Evolutionary conservation across 257 asterid species (phyloP).

Genomic region (Jasminum sambac): DNA sequence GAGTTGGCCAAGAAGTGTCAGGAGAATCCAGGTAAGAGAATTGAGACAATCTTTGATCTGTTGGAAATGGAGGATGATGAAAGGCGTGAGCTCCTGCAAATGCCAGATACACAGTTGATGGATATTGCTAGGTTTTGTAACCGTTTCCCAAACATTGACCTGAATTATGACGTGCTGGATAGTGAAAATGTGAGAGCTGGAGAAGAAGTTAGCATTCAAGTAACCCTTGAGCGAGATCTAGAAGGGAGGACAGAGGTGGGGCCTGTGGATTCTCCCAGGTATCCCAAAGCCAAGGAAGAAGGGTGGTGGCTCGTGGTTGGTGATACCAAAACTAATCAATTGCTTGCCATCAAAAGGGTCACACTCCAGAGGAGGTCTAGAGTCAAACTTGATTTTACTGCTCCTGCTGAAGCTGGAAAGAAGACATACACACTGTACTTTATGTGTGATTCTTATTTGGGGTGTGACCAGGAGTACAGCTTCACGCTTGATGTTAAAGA

Average conservation of each 20-base stretch:
- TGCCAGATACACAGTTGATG: constrained; percentile 15
- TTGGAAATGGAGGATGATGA: constrained; percentile 22
- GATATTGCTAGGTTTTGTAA: constrained; percentile 20
- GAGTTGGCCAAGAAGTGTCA: constrained; percentile 22
- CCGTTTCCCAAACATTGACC: constrained; percentile 24
- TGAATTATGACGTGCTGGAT: constrained; percentile 10
- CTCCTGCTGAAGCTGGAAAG: constrained; percentile 15
- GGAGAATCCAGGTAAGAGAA: constrained; percentile 3
- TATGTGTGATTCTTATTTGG: constrained; percentile 21
- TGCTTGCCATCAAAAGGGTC: constrained; percentile 21
- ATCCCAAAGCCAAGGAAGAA: constrained; percentile 20
- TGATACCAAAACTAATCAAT: constrained; percentile 18
- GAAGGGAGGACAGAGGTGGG: constrained; percentile 20
- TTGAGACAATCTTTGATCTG: constrained; percentile 19
- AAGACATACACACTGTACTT: constrained; percentile 7
- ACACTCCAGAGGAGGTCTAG: constrained; percentile 18
- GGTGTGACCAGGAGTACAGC: constrained; percentile 21
- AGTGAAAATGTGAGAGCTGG: constrained; percentile 14
- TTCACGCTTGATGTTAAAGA: constrained; percentile 15
- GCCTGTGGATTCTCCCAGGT: constrained; percentile 21
- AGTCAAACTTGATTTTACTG: constrained; percentile 17
- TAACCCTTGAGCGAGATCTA: constrained; percentile 15
- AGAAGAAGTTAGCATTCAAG: constrained; percentile 5
- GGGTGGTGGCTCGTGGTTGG: constrained; percentile 25
- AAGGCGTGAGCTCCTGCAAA: constrained; percentile 17